phyloP scores from a whole-genome alignment of 2,329 filamentous ascomycete genomes.

The Colletotrichum tofieldiae region DNA sequence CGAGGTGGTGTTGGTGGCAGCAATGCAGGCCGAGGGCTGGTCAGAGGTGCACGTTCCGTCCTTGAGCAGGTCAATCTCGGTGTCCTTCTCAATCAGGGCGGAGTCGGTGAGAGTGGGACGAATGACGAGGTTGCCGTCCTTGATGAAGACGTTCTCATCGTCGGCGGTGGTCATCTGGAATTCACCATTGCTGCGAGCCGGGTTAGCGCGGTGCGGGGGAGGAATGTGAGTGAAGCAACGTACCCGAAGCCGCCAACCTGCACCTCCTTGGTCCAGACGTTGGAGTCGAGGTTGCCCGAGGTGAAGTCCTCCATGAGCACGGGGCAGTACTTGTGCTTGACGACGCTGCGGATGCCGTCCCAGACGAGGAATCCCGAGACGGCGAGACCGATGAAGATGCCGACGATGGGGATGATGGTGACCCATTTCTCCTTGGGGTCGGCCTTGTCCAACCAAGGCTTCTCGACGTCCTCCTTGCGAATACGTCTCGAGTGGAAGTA shows the following conservation, averaged over 20 bases:
- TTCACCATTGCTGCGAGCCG: conserved; percentile 77
- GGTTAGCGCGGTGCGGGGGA: conserved; percentile 9
- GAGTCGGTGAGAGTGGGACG: conserved; percentile 84
- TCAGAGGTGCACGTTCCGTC: conserved; percentile 79
- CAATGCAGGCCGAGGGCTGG: conserved; percentile 71
- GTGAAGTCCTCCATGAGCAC: conserved; percentile 79
- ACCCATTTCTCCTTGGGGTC: conserved; percentile 90
- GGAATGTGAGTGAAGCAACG: conserved; percentile 50
- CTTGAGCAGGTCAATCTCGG: conserved; percentile 76
- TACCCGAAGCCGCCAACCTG: conserved; percentile 84
- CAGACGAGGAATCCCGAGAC: conserved; percentile 81
- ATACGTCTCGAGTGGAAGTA: conserved; percentile 84
- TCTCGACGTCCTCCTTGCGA: conserved; percentile 80
- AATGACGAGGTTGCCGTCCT: conserved; percentile 80
- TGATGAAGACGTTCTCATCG: conserved; percentile 82
- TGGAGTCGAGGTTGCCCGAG: conserved; percentile 67
- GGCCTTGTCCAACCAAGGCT: conserved; percentile 82
- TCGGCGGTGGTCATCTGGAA: conserved; percentile 83
- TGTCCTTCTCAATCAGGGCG: conserved; percentile 75
- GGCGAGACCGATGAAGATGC: conserved; percentile 77
- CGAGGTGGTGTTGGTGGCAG: conserved; percentile 79
- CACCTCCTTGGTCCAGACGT: conserved; percentile 82
- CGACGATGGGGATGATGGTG: conserved; percentile 83
- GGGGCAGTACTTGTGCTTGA: conserved; percentile 81
- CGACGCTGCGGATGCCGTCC: conserved; percentile 80